These are phyloP conservation scores for Platanthera guangdongensis DNA, from an alignment of 106 monocot genomes.

Conservation along the genomic window DNA sequence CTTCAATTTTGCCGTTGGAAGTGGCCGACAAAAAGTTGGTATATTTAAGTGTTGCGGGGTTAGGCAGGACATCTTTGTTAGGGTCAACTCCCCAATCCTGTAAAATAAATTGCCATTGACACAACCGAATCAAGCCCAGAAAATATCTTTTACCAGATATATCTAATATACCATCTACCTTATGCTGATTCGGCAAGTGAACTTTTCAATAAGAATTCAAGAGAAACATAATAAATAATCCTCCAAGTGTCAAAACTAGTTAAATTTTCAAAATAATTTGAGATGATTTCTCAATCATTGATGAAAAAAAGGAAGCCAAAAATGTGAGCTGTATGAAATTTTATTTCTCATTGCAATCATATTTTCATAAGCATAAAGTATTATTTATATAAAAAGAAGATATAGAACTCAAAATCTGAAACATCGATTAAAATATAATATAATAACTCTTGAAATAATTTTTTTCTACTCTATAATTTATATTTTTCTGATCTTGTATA, in stretches of 20 bases:
- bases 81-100: constrained; percentile 93
- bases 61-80: constrained; percentile 44
- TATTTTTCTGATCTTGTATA: too few species aligned
- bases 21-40: constrained; percentile 67
- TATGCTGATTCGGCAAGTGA: not conserved
- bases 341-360: too few species aligned
- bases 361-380: too few species aligned
- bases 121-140: not conserved
- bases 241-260: not conserved
- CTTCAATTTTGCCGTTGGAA: constrained; percentile 68
- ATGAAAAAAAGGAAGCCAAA: not conserved
- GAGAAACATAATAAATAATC: not conserved
- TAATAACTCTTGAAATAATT: too few species aligned
- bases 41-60: constrained; percentile 68
- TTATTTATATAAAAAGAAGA: too few species aligned
- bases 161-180: not conserved
- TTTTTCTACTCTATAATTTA: too few species aligned
- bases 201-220: not conserved
- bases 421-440: too few species aligned
- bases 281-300: not conserved
- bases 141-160: constrained; percentile 19
- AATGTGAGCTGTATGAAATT: too few species aligned
- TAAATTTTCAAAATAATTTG: not conserved
- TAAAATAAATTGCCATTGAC: constrained; percentile 27
- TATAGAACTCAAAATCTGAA: too few species aligned